Percentiles rank a stretch among this genome's conserved stretches.
Evolutionary conservation across 768 basidiomycete species (phyloP).

Genomic region (Vararia minispora): DNA sequence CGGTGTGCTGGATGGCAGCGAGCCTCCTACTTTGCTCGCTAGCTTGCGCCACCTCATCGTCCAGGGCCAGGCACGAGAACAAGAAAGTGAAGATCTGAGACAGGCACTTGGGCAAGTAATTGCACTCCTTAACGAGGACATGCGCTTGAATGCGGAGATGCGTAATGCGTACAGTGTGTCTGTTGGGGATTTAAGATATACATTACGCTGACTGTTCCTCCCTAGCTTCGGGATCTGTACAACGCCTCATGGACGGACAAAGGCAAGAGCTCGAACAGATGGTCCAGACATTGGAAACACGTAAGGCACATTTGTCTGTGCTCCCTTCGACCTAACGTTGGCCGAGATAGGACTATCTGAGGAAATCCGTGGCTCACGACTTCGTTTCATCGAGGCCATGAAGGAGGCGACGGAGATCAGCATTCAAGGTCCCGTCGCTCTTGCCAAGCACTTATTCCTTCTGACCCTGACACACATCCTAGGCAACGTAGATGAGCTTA

Average conservation of each 20-base stretch:
- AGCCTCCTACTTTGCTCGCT: constrained; percentile 21
- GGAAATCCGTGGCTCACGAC: constrained; percentile 77
- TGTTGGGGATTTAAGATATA: not conserved
- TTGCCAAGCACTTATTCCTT: not conserved
- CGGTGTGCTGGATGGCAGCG: constrained; percentile 9
- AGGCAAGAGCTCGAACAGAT: constrained; percentile 62
- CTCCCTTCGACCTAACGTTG: not conserved
- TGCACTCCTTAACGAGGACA: constrained; percentile 29
- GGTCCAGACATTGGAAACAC: constrained; percentile 52
- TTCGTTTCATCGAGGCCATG: constrained; percentile 92
- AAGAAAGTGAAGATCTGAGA: constrained; percentile 21
- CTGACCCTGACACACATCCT: constrained; percentile 6
- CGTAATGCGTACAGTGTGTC: constrained; percentile 28
- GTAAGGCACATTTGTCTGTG: constrained; percentile 24
- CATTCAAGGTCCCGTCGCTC: constrained; percentile 45
- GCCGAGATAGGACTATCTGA: constrained; percentile 55
- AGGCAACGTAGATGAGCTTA: constrained; percentile 87
- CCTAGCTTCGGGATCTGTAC: constrained; percentile 45
- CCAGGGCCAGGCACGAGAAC: constrained; percentile 21
- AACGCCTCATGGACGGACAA: constrained; percentile 55
- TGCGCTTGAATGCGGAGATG: constrained; percentile 28
- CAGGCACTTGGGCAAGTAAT: constrained; percentile 26
- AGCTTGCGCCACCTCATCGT: constrained; percentile 26
- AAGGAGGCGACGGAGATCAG: constrained; percentile 86
- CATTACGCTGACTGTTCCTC: not conserved